These are phyloP conservation scores for Penicillium sp. DNA, from an alignment of 2,329 filamentous ascomycete species.

Conservation along the genomic window DNA sequence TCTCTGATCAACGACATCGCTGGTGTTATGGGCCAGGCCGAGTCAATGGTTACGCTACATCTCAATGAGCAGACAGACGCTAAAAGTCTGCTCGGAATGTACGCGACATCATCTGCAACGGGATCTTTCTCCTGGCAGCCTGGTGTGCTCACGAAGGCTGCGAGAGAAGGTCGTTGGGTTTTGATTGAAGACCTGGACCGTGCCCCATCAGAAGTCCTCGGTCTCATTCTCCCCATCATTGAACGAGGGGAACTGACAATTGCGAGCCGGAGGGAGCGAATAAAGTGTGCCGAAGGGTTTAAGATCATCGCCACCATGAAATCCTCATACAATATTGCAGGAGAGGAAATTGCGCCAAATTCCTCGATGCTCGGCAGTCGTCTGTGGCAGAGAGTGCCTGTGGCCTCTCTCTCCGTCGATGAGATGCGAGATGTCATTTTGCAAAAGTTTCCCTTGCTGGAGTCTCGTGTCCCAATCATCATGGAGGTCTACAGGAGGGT, in stretches of 20 bases:
- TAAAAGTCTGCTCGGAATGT: constrained; percentile 92
- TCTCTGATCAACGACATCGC: constrained; percentile 81
- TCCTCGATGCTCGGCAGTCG: constrained; percentile 74
- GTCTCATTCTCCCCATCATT: constrained; percentile 86
- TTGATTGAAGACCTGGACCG: constrained; percentile 96
- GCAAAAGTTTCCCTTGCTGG: constrained; percentile 68
- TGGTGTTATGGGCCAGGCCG: constrained; percentile 73
- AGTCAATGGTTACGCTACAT: constrained; percentile 88
- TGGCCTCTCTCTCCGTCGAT: constrained; percentile 63
- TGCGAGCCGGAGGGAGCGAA: constrained; percentile 81
- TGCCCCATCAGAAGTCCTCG: constrained; percentile 92
- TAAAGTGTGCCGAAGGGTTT: constrained; percentile 82
- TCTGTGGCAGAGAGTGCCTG: constrained; percentile 78
- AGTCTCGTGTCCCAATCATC: constrained; percentile 56
- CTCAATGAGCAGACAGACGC: constrained; percentile 98
- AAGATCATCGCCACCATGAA: constrained; percentile 90
- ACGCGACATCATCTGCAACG: constrained; percentile 83
- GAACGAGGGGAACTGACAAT: constrained; percentile 90
- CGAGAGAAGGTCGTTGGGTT: constrained; percentile 93
- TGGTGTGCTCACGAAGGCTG: constrained; percentile 90
- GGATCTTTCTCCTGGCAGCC: constrained; percentile 91
- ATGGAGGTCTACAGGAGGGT: constrained; percentile 58
- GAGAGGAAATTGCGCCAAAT: constrained; percentile 70
- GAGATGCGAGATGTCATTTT: constrained; percentile 77
- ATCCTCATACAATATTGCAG: constrained; percentile 64